Conservation (phyloP, 129 eudicot species). For the Cynara cardunculus region DNA sequence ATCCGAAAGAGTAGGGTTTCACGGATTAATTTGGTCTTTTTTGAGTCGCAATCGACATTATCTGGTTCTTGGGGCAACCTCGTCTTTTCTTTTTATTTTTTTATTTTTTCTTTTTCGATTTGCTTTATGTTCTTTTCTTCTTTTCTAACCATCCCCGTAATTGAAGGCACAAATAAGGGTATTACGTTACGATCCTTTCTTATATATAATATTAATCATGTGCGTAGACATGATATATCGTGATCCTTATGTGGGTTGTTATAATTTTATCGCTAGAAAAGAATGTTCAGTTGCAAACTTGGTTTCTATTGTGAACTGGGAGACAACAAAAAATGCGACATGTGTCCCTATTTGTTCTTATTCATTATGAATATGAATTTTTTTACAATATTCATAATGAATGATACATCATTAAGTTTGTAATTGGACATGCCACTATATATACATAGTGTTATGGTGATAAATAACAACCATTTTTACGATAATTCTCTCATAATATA, state of each 20-base stretch:
- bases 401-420: not conserved
- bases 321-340: too few relatives aligned
- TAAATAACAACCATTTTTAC: not conserved
- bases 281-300: too few relatives aligned
- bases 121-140: conserved; percentile 13
- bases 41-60: conserved; percentile 32
- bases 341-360: too few relatives aligned
- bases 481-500: not conserved
- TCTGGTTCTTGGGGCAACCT: conserved; percentile 2
- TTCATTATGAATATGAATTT: too few relatives aligned
- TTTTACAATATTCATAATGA: not conserved
- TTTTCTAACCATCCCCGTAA: conserved; percentile 19
- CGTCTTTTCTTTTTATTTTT: too few relatives aligned
- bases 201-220: conserved; percentile 6
- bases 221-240: not conserved
- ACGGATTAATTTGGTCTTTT: conserved; percentile 37
- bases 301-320: too few relatives aligned
- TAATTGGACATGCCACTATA: too few relatives aligned
- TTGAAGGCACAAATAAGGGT: conserved; percentile 18
- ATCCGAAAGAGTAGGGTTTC: conserved; percentile 34
- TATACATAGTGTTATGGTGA: not conserved
- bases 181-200: not conserved
- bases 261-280: not conserved
- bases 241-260: not conserved
- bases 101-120: conserved; percentile 8